These are phyloP conservation scores for Trichosanthes truncata DNA, from an alignment of 306 rosid genomes.

Conservation along the genomic window DNA sequence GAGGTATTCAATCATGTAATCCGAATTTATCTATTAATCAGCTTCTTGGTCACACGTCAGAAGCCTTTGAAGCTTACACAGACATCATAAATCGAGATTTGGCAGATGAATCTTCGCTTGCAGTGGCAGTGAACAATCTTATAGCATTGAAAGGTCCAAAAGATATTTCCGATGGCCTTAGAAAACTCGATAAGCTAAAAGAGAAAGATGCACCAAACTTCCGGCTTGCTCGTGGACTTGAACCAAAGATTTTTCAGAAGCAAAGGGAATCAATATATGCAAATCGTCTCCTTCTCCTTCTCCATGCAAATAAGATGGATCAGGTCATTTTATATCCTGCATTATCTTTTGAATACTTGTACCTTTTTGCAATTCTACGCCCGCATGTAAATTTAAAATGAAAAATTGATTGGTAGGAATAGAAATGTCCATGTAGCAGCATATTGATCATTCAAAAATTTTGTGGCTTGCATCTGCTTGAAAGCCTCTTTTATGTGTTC, in stretches of 20 bases:
- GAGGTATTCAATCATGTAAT: constrained; percentile 14
- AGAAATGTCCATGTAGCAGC: background rate
- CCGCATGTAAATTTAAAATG: background rate
- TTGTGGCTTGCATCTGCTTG: constrained; percentile 13
- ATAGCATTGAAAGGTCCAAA: constrained; percentile 69
- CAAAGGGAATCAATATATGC: constrained; percentile 73
- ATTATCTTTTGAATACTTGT: background rate
- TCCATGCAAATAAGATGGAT: constrained; percentile 81
- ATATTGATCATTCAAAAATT: constrained; percentile 1
- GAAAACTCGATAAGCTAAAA: constrained; percentile 80
- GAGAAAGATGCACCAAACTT: constrained; percentile 64
- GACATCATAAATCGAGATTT: constrained; percentile 59
- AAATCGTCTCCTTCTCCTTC: constrained; percentile 78
- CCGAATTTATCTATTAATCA: constrained; percentile 30
- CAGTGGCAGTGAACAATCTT: constrained; percentile 91
- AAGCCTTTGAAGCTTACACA: constrained; percentile 56
- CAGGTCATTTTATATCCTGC: constrained; percentile 44
- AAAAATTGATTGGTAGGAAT: background rate
- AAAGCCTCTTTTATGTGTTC: constrained; percentile 10
- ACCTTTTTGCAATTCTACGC: background rate
- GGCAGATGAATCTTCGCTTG: constrained; percentile 77
- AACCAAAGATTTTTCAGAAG: constrained; percentile 58
- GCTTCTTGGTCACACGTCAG: constrained; percentile 76
- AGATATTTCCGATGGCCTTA: constrained; percentile 90
- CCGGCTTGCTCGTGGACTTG: constrained; percentile 61